Conservation (phyloP, 139 green algal genomes). For the Tetraselmis chui region DNA sequence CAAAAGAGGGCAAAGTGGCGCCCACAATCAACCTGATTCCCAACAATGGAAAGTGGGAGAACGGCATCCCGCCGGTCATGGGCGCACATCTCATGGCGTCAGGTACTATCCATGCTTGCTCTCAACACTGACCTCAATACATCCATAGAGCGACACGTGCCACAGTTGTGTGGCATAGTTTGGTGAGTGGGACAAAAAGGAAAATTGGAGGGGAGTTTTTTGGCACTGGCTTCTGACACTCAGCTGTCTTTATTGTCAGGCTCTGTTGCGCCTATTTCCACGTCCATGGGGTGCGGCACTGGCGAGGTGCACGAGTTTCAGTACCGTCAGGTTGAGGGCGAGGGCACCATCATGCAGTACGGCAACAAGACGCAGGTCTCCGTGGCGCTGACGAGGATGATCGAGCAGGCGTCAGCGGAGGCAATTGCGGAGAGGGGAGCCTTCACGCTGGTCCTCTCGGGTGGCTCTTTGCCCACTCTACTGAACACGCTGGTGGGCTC, state of each 20-base stretch:
- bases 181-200: no score
- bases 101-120: no score
- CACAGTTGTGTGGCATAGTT: no score
- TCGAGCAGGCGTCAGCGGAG: slow-evolving; percentile 38
- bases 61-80: slow-evolving; percentile 81
- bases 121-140: no score
- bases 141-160: no score
- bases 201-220: no score
- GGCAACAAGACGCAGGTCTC: slow-evolving; percentile 29
- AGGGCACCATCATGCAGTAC: slow-evolving; percentile 43
- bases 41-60: slow-evolving; percentile 48
- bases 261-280: slow-evolving; percentile 24
- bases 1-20: not conserved
- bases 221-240: not conserved
- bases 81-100: slow-evolving; percentile 81
- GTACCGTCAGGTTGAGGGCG: slow-evolving; percentile 19
- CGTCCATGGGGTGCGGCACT: slow-evolving; percentile 18
- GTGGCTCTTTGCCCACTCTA: slow-evolving; percentile 60
- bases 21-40: slow-evolving; percentile 51
- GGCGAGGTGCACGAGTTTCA: slow-evolving; percentile 13
- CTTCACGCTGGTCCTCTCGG: slow-evolving; percentile 74
- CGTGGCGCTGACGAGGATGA: slow-evolving; percentile 37
- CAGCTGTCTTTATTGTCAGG: slow-evolving; percentile 1
- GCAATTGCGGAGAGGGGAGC: slow-evolving; percentile 59
- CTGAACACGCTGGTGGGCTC: slow-evolving; percentile 45